phyloP scores from a whole-genome alignment of 2,329 filamentous ascomycete species.

The Trichoderma sp. region DNA sequence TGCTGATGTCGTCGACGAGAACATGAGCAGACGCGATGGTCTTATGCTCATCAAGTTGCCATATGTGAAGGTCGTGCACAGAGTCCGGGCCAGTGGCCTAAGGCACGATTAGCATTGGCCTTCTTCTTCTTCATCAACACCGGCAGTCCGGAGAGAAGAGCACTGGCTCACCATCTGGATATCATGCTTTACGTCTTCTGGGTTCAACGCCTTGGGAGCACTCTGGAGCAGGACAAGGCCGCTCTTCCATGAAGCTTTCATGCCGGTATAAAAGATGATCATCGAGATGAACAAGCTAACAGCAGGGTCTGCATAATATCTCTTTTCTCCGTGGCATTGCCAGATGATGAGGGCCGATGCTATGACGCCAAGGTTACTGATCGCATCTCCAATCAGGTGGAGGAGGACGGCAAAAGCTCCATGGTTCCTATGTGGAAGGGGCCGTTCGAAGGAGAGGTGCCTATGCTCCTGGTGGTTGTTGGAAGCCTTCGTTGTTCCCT shows the following conservation, averaged over 20 bases:
- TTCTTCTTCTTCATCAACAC: not conserved
- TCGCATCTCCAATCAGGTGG: slow-evolving; percentile 71
- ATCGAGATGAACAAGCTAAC: slow-evolving; percentile 69
- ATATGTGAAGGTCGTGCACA: slow-evolving; percentile 73
- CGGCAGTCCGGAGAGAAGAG: not conserved
- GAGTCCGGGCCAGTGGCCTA: slow-evolving; percentile 67
- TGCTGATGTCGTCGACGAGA: slow-evolving; percentile 59
- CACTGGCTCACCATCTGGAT: slow-evolving; percentile 58
- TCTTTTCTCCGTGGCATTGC: slow-evolving; percentile 57
- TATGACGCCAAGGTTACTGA: slow-evolving; percentile 78
- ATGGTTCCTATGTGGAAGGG: slow-evolving; percentile 57
- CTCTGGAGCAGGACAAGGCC: slow-evolving; percentile 70
- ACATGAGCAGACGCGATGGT: slow-evolving; percentile 71
- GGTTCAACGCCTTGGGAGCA: slow-evolving; percentile 60
- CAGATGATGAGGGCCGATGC: slow-evolving; percentile 70
- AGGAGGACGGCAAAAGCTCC: slow-evolving; percentile 71
- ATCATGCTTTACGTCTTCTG: slow-evolving; percentile 67
- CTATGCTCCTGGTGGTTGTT: slow-evolving; percentile 53
- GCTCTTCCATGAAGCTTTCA: slow-evolving; percentile 63
- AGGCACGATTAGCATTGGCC: not conserved
- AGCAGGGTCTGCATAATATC: slow-evolving; percentile 73
- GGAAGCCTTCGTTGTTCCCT: slow-evolving; percentile 8
- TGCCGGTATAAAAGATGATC: slow-evolving; percentile 68
- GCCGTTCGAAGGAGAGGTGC: slow-evolving; percentile 43
- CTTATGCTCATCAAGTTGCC: slow-evolving; percentile 72